Base-by-base conservation (phyloP, 2,329 filamentous ascomycete species). In the Cladosporium sp. region DNA sequence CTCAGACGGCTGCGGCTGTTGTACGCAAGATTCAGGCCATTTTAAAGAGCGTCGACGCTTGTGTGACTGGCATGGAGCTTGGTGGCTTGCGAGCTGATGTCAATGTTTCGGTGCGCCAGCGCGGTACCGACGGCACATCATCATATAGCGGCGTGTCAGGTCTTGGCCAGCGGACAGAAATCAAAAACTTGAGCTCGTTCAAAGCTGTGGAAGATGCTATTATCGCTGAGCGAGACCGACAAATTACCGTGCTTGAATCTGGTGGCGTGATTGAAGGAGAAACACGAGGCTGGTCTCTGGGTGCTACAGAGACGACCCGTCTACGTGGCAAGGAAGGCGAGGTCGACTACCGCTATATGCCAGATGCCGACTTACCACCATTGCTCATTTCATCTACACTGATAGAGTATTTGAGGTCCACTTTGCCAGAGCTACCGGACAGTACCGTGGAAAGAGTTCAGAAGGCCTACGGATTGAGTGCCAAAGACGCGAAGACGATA, bases 341-440 rank as follows among this genome's bases (percentile, higher is more conserved):
- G 69, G 91, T 97, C 5, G 94, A 99, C 73, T 99, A 99, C 73
- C 83, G 94, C 40, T 99, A 99, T 70, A 97, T 99, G 93, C 93
- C 94, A 0, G 94, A 99, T 71, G 90, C 94, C 4, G 94, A 99
- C 70, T 80, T 99, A 13, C 82, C 84, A 0, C 91, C 94, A 1
- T 78, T 99, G 1, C 70, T 91, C 2, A 88, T 99, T 60, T 86
- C 85, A 7, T 69, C 76, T 59, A 85, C 89, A 58, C 78, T 97
- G 0, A 77, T 97, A 4, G 68, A 78, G 4, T 78, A 86, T 61
- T 77, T 97, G 13, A 75, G 73, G 19, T 64, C 73, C 0, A 87
- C 80, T 0, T 75, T 96, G 59, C 89, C 90, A 4, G 78, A 83
- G 20, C 77, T 89, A 9, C 91, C 92, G 0, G 91, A 96, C 63